A percentile compares a stretch with the other conserved stretches of the same genome.
Evolutionary conservation across 371 early-diverging fungal species (phyloP).

Genomic region (Mortierella sp.): DNA sequence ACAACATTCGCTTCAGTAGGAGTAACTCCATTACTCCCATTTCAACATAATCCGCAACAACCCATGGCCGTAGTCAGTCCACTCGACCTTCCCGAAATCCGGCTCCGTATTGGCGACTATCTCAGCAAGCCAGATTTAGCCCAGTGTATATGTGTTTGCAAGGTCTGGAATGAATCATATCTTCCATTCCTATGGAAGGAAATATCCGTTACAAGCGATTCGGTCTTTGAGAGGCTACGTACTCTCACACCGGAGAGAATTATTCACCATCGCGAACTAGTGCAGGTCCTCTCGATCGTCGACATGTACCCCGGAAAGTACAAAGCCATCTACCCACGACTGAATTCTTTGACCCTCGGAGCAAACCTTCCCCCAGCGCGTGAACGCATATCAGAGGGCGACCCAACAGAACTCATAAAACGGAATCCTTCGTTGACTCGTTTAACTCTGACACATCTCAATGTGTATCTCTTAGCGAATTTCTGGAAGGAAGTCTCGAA

Average conservation of each 20-base stretch:
- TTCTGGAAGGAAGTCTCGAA: not conserved
- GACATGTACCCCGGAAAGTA: not conserved
- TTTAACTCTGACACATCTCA: not conserved
- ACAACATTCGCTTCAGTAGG: no score
- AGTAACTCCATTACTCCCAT: no score
- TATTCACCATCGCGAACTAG: not conserved
- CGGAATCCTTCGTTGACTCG: not conserved
- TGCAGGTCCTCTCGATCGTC: not conserved
- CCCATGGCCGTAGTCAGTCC: not conserved
- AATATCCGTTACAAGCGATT: not conserved
- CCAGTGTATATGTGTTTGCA: slow-evolving; percentile 1
- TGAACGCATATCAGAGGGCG: not conserved
- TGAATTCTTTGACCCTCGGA: not conserved
- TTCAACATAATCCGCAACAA: no score
- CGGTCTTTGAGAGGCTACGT: not conserved
- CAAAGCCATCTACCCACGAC: not conserved
- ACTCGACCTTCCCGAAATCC: slow-evolving; percentile 3
- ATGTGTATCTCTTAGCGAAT: not conserved
- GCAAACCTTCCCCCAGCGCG: not conserved
- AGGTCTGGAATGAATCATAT: not conserved
- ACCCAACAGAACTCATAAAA: not conserved
- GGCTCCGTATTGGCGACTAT: not conserved
- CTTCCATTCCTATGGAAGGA: not conserved
- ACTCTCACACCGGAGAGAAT: not conserved
- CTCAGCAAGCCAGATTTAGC: not conserved